Evolutionary conservation across 179 eudicot genomes (phyloP).

Genomic region (Spergularia azorica): DNA sequence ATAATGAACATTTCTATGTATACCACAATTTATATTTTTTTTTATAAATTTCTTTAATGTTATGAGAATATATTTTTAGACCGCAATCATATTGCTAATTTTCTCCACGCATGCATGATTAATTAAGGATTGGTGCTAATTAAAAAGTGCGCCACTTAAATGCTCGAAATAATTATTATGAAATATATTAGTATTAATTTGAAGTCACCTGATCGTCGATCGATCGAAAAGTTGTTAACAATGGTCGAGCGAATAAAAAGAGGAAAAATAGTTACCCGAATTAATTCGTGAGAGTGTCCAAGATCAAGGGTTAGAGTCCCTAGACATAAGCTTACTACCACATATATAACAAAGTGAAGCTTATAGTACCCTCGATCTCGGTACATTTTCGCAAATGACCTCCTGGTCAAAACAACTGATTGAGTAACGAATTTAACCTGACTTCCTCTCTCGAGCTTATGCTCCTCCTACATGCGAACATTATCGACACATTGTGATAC

Average conservation of each 20-base stretch:
- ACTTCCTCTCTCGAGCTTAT: slow-evolving; percentile 23
- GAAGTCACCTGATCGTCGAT: too few species aligned
- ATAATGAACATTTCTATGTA: too few species aligned
- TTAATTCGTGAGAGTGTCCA: slow-evolving; percentile 33
- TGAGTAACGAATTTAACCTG: slow-evolving; percentile 42
- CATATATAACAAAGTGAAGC: slow-evolving; percentile 42
- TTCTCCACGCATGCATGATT: too few species aligned
- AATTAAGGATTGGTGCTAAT: too few species aligned
- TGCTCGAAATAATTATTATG: too few species aligned
- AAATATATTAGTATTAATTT: too few species aligned
- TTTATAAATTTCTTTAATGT: too few species aligned
- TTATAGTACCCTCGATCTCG: slow-evolving; percentile 58
- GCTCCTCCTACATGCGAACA: slow-evolving; percentile 17
- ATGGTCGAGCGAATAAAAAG: too few species aligned
- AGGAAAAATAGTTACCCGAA: slow-evolving; percentile 33
- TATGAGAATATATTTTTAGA: too few species aligned
- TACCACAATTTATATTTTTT: too few species aligned
- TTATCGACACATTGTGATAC: too few species aligned
- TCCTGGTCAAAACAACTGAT: slow-evolving; percentile 42
- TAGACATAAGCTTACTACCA: slow-evolving; percentile 31
- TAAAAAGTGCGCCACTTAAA: slow-evolving; percentile 16
- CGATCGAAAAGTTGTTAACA: slow-evolving; percentile 4
- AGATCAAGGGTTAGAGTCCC: slow-evolving; percentile 39
- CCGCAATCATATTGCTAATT: too few species aligned
- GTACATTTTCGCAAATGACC: slow-evolving; percentile 53